Base-by-base conservation (phyloP, 2,329 filamentous ascomycete species). In the Rachicladosporium sp. region DNA sequence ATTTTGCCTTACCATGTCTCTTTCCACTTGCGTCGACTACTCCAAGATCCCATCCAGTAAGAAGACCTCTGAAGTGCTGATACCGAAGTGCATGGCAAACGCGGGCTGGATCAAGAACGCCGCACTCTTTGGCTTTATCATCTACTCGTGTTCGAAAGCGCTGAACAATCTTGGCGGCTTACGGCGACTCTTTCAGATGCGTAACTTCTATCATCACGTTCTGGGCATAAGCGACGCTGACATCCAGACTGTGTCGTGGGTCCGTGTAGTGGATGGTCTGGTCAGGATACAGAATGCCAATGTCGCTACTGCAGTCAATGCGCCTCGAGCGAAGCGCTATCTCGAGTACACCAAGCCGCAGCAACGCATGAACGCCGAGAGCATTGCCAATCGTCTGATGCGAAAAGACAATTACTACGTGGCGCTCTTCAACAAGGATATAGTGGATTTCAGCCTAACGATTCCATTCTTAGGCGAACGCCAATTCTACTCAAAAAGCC, bases 321-420 rank as follows among this genome's bases (percentile, higher is more conserved):
- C 72, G n/a, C 65, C 73, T 8, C 65, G 68, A 45, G 72, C 73
- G 47, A 70, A 74, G 43, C 73, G 70, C 46, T 76, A 74, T 43
- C 70, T 89, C 46, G 82, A 83, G 34, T 57, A 56, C 44, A 46
- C 45, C 13, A 43, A 51, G 35, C 48, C 55, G 9, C 55, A 95
- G 59, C 86, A 96, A 62, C 75, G 89, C 46, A 79, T 98, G 50
- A 91, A 95, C 61, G 91, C 91, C 8, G 86, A 95, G 53, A 91
- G 95, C 55, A 96, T 98, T 58, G 91, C 91, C 5, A 98, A 96
- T 56, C 78, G 91, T 27, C 65, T 98, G 34, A 96, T 98, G 91
- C 80, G 91, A 43, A 82, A 85, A 55, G 89, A 95, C 46, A 98
- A 98, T 55, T 98, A 95, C 53, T 74, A 95, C 46, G 95, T 98